phyloP scores from a whole-genome alignment of 306 rosid genomes.

The Castanea sativa region DNA sequence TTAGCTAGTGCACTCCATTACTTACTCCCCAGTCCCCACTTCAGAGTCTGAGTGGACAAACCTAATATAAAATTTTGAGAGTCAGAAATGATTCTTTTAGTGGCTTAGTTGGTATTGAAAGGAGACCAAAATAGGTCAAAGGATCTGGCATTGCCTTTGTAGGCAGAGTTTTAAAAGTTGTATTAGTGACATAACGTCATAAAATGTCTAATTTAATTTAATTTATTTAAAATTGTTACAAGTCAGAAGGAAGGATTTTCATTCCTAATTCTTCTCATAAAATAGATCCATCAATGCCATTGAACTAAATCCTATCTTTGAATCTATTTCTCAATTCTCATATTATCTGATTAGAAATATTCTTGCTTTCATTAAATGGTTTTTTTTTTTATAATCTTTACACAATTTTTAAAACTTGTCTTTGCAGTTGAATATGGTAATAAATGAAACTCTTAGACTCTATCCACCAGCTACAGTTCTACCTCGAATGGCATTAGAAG shows the following conservation, averaged over 20 bases:
- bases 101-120: slow-evolving; percentile 15
- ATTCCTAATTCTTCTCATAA: neutral
- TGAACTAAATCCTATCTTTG: neutral
- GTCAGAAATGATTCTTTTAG: neutral
- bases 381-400: neutral
- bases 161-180: neutral
- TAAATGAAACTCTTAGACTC: slow-evolving; percentile 85
- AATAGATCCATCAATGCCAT: neutral
- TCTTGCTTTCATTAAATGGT: neutral
- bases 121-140: slow-evolving; percentile 3
- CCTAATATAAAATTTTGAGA: neutral
- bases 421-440: slow-evolving; percentile 84
- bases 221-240: too few relatives aligned
- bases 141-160: neutral
- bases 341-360: neutral
- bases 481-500: slow-evolving; percentile 91
- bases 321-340: neutral
- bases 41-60: neutral
- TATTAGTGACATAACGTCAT: neutral
- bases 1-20: neutral
- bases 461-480: slow-evolving; percentile 94
- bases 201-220: neutral
- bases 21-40: slow-evolving; percentile 37
- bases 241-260: too few relatives aligned
- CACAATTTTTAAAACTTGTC: neutral